These are phyloP conservation scores for Heterobasidion occidentale DNA, from an alignment of 1,284 basidiomycete genomes.

Conservation along the genomic window DNA sequence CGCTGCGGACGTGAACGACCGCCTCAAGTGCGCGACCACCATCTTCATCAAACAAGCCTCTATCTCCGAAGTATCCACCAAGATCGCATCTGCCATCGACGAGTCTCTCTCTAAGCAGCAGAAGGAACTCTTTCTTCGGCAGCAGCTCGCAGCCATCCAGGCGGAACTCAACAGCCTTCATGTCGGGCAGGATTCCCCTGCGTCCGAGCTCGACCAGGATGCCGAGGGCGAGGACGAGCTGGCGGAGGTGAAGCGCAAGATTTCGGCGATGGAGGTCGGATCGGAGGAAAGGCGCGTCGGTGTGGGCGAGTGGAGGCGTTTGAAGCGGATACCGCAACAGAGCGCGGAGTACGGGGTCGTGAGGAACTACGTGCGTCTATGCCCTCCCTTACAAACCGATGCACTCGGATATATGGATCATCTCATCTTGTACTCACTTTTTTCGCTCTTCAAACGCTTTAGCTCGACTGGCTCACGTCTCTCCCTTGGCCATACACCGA, in stretches of 20 bases:
- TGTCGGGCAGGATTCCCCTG: neutral
- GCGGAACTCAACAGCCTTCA: slow-evolving; percentile 69
- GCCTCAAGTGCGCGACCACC: slow-evolving; percentile 55
- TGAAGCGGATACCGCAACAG: slow-evolving; percentile 68
- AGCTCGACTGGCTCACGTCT: slow-evolving; percentile 82
- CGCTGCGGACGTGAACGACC: slow-evolving; percentile 45
- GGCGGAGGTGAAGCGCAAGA: slow-evolving; percentile 70
- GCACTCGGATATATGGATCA: neutral
- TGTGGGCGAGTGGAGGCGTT: slow-evolving; percentile 74
- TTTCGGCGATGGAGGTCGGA: slow-evolving; percentile 71
- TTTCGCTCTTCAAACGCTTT: too few species aligned
- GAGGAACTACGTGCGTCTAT: slow-evolving; percentile 56
- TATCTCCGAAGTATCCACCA: slow-evolving; percentile 69
- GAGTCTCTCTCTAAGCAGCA: slow-evolving; percentile 75
- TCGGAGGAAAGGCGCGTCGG: slow-evolving; percentile 75
- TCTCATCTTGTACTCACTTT: too few species aligned
- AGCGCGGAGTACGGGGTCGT: slow-evolving; percentile 77
- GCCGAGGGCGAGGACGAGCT: slow-evolving; percentile 75
- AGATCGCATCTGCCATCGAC: slow-evolving; percentile 71
- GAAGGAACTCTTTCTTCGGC: slow-evolving; percentile 77
- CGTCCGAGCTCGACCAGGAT: slow-evolving; percentile 62
- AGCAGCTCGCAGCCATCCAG: slow-evolving; percentile 86
- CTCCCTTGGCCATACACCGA: slow-evolving; percentile 50
- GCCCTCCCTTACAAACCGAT: neutral
- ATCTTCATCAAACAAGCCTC: slow-evolving; percentile 66